Percentiles rank a stretch among this genome's conserved stretches.
phyloP scores from a whole-genome alignment of 2,329 filamentous ascomycete species.

The Rutstroemia sydowiana region DNA sequence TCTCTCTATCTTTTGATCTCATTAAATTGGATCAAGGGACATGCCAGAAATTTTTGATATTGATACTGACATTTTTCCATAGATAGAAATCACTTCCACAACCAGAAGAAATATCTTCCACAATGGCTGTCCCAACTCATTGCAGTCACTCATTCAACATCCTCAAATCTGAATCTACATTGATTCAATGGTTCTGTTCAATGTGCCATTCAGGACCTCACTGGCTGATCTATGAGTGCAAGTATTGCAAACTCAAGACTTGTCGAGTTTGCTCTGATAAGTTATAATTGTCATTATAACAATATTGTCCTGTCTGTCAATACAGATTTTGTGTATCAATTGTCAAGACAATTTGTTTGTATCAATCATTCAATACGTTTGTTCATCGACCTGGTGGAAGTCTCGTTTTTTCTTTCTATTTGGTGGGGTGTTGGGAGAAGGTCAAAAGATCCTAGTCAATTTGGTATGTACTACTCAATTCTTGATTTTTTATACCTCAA shows the following conservation, averaged over 20 bases:
- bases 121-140: conserved; percentile 46
- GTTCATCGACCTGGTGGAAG: neutral
- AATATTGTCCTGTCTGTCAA: too few species aligned
- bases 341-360: neutral
- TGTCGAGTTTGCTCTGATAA: conserved; percentile 46
- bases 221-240: conserved; percentile 63
- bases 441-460: neutral
- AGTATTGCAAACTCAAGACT: conserved; percentile 59
- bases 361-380: neutral
- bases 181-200: conserved; percentile 60
- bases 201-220: conserved; percentile 57
- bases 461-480: neutral
- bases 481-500: neutral
- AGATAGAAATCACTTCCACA: neutral
- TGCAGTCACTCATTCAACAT: conserved; percentile 58
- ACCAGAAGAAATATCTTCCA: neutral
- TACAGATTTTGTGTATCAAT: too few species aligned
- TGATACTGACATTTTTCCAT: neutral
- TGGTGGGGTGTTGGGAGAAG: neutral
- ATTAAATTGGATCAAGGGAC: neutral
- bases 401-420: neutral
- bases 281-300: conserved; percentile 13
- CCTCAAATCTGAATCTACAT: conserved; percentile 58
- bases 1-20: neutral
- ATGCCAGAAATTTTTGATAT: too few species aligned